Evolutionary conservation across 139 green algal genomes (phyloP).

Genomic region (Tetradesmus obliquus): DNA sequence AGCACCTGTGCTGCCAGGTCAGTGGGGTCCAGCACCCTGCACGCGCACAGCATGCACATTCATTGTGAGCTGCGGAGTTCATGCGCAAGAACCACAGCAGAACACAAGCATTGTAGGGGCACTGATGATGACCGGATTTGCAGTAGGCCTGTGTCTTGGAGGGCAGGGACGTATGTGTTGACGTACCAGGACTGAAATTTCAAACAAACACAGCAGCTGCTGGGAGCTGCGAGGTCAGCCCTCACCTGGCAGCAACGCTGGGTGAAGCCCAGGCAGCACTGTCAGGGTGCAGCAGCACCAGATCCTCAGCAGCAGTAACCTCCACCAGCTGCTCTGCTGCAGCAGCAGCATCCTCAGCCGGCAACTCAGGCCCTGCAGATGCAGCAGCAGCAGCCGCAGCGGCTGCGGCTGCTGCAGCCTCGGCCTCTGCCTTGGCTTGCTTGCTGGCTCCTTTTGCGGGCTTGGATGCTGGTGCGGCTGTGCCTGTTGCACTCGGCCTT

Average conservation of each 20-base stretch:
- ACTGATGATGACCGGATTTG: too few species aligned
- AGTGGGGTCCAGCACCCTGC: slow-evolving; percentile 29
- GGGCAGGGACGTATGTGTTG: too few species aligned
- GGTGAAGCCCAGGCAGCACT: neutral
- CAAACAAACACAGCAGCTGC: neutral
- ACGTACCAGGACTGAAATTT: too few species aligned
- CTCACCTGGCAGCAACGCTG: neutral
- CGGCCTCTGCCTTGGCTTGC: neutral
- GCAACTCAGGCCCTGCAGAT: neutral
- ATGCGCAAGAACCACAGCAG: neutral
- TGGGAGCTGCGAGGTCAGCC: neutral
- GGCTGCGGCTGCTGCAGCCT: neutral
- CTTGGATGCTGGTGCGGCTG: slow-evolving; percentile 5
- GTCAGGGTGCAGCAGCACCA: slow-evolving; percentile 49
- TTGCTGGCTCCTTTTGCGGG: neutral
- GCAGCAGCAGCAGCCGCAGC: neutral
- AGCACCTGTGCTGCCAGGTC: slow-evolving; percentile 59
- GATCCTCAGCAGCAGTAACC: slow-evolving; percentile 48
- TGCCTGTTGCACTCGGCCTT: neutral
- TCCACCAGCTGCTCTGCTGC: slow-evolving; percentile 53
- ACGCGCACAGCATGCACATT: neutral
- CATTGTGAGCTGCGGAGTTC: neutral
- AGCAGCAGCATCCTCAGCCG: neutral
- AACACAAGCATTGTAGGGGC: too few species aligned
- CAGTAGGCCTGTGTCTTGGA: too few species aligned